These are phyloP conservation scores for Penicillium lividum DNA, from an alignment of 495 filamentous ascomycete species.

Conservation along the genomic window DNA sequence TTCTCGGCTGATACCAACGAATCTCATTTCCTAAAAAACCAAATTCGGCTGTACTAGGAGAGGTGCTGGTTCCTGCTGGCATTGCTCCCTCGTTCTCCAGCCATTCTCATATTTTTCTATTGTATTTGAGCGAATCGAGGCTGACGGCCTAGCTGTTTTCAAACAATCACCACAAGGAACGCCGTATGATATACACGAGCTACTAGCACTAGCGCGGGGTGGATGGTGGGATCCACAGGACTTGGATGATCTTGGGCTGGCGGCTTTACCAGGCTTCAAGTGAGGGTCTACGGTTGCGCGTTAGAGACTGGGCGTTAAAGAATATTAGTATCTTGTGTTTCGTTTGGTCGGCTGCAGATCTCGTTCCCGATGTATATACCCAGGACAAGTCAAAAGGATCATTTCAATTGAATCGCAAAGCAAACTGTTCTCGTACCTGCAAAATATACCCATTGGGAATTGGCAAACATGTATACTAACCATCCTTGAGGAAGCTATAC, in stretches of 20 bases:
- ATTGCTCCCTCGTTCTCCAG: background rate
- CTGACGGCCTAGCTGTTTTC: background rate
- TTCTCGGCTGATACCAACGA: slow-evolving; percentile 66
- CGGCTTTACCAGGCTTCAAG: background rate
- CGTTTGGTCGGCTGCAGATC: background rate
- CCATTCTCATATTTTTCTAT: background rate
- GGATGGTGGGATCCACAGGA: background rate
- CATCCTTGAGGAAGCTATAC: background rate
- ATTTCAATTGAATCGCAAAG: background rate
- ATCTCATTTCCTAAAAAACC: background rate
- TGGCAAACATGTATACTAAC: background rate
- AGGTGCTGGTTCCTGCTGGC: background rate
- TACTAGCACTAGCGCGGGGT: slow-evolving; percentile 7
- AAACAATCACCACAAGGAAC: slow-evolving; percentile 5
- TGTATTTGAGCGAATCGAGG: slow-evolving; percentile 11
- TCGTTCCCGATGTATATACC: slow-evolving; percentile 13
- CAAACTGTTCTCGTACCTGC: background rate
- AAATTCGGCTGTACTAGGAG: background rate
- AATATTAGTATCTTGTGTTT: background rate
- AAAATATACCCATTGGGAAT: background rate
- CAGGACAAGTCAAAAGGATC: background rate
- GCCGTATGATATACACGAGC: slow-evolving; percentile 18
- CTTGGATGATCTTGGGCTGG: background rate
- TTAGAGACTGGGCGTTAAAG: background rate
- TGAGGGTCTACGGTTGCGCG: background rate